phyloP scores from a whole-genome alignment of 768 basidiomycete genomes.

The Dendrothele bispora region DNA sequence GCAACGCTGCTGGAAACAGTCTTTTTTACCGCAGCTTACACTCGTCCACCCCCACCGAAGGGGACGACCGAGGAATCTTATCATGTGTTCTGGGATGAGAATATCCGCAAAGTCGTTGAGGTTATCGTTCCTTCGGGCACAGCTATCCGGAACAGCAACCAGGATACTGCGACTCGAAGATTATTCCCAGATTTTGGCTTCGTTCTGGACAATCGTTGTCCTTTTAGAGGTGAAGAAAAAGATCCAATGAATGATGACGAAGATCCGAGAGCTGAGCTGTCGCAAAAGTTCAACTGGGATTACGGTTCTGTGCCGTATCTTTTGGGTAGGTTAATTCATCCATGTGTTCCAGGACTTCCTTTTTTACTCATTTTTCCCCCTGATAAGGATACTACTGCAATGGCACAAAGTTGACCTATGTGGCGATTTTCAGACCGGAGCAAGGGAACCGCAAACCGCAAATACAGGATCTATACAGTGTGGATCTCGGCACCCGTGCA shows the following conservation, averaged over 20 bases:
- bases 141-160: slow-evolving; percentile 18
- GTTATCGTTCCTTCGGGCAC: slow-evolving; percentile 16
- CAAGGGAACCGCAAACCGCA: neutral
- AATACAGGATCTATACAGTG: neutral
- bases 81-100: slow-evolving; percentile 21
- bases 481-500: neutral
- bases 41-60: slow-evolving; percentile 1
- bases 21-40: too few species aligned
- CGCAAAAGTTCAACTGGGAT: slow-evolving; percentile 17
- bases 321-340: slow-evolving; percentile 19
- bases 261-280: slow-evolving; percentile 19
- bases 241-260: slow-evolving; percentile 5
- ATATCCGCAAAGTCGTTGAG: slow-evolving; percentile 20
- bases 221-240: slow-evolving; percentile 26
- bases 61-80: slow-evolving; percentile 17
- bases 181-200: slow-evolving; percentile 20
- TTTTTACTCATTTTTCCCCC: slow-evolving; percentile 14
- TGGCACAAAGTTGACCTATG: neutral
- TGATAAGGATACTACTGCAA: slow-evolving; percentile 2
- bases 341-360: slow-evolving; percentile 4
- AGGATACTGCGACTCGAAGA: slow-evolving; percentile 13
- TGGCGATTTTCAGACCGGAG: neutral
- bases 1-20: too few species aligned
- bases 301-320: slow-evolving; percentile 24
- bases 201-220: slow-evolving; percentile 15